Evolutionary conservation across 208 protist species (phyloP).

Genomic region (Trypanosoma platydactyli): DNA sequence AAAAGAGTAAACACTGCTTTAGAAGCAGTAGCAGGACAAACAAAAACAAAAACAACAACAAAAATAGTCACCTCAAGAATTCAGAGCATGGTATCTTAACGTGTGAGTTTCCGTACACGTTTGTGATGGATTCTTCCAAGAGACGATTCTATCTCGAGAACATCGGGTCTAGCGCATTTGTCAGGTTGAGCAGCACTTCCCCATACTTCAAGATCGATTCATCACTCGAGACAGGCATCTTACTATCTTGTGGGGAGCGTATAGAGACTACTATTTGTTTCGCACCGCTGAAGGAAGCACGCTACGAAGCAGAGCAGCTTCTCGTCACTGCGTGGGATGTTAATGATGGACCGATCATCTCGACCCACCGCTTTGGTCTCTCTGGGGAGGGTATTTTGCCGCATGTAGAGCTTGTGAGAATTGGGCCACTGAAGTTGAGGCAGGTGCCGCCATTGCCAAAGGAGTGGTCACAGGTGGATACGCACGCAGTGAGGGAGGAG

Average conservation of each 20-base stretch:
- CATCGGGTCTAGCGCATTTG: slow-evolving; percentile 63
- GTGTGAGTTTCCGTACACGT: slow-evolving; percentile 52
- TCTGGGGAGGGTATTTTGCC: slow-evolving; percentile 66
- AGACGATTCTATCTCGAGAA: slow-evolving; percentile 72
- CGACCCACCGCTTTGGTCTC: slow-evolving; percentile 56
- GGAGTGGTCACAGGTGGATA: too few species aligned
- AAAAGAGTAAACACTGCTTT: not conserved
- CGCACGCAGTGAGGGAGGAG: not conserved
- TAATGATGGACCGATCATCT: slow-evolving; percentile 40
- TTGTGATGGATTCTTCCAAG: slow-evolving; percentile 46
- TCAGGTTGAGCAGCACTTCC: slow-evolving; percentile 59
- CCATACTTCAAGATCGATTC: slow-evolving; percentile 48
- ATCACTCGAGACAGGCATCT: slow-evolving; percentile 26
- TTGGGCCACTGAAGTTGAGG: slow-evolving; percentile 46
- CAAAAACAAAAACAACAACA: slow-evolving; percentile 2
- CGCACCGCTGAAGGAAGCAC: slow-evolving; percentile 49
- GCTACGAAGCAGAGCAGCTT: slow-evolving; percentile 45
- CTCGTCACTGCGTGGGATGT: slow-evolving; percentile 46
- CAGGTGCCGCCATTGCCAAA: too few species aligned
- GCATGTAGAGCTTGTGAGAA: slow-evolving; percentile 51
- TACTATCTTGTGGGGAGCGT: slow-evolving; percentile 39
- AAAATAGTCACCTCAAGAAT: not conserved
- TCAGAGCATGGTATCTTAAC: slow-evolving; percentile 3
- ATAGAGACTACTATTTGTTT: slow-evolving; percentile 62
- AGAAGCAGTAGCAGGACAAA: not conserved